A percentile compares a stretch with the other conserved stretches of the same genome.
These are phyloP conservation scores for Tetracentron sinense DNA, from an alignment of 164 flowering plant species.

Conservation along the genomic window DNA sequence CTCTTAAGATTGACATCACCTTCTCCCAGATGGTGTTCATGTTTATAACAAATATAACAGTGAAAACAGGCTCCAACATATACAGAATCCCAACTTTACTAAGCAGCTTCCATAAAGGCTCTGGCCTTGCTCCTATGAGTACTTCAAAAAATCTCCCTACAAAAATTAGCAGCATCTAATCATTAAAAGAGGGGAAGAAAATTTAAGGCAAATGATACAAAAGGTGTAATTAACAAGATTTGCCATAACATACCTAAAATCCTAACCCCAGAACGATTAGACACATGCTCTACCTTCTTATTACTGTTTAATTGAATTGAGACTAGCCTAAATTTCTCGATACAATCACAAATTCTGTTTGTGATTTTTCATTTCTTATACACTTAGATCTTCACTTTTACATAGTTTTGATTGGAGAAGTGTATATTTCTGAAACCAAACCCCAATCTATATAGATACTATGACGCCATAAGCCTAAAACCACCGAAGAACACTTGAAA, in stretches of 20 bases:
- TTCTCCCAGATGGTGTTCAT: constrained; percentile 86
- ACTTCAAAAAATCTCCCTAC: constrained; percentile 86
- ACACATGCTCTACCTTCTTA: no score
- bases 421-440: not conserved
- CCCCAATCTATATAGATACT: not conserved
- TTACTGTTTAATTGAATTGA: no score
- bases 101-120: constrained; percentile 73
- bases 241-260: no score
- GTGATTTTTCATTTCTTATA: not conserved
- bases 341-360: no score
- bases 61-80: constrained; percentile 78
- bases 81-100: constrained; percentile 64
- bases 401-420: not conserved
- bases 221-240: no score
- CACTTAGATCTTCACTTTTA: not conserved
- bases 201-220: no score
- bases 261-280: no score
- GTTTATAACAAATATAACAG: constrained; percentile 69
- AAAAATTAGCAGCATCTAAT: constrained; percentile 2
- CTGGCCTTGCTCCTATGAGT: constrained; percentile 70
- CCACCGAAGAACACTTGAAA: not conserved
- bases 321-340: no score
- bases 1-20: constrained; percentile 82
- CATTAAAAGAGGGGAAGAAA: not conserved
- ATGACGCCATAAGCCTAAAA: not conserved